Conservation (phyloP, 2,329 filamentous ascomycete genomes). For the Domatiomyces globalis region DNA sequence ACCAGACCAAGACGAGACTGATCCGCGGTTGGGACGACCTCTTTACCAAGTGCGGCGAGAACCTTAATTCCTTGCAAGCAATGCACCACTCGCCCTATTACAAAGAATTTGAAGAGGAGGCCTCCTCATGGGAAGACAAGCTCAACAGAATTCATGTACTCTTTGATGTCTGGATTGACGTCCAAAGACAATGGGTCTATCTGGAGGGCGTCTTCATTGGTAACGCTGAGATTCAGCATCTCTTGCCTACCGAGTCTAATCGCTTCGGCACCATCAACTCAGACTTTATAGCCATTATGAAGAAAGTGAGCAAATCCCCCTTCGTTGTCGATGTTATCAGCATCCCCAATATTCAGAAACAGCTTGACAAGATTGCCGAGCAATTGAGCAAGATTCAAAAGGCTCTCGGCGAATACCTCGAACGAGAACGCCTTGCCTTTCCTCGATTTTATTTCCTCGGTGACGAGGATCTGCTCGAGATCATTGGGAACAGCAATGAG, state of each 20-base stretch:
- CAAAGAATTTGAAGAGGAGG: conserved; percentile 98
- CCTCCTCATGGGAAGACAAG: conserved; percentile 93
- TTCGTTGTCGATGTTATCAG: conserved; percentile 91
- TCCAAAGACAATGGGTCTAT: conserved; percentile 99
- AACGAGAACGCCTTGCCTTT: conserved; percentile 94
- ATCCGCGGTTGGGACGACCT: conserved; percentile 97
- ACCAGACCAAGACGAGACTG: conserved; percentile 94
- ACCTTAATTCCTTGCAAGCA: conserved; percentile 89
- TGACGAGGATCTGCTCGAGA: conserved; percentile 94
- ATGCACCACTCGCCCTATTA: conserved; percentile 99
- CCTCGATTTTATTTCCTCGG: conserved; percentile 99
- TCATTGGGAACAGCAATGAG: conserved; percentile 98
- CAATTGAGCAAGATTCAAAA: conserved; percentile 98
- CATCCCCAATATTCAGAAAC: conserved; percentile 91
- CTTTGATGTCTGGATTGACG: conserved; percentile 99
- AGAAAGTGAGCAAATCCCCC: conserved; percentile 94
- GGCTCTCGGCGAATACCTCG: conserved; percentile 92
- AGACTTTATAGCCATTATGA: conserved; percentile 98
- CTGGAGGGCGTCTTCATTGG: conserved; percentile 97
- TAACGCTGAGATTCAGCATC: conserved; percentile 96
- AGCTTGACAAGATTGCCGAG: conserved; percentile 87
- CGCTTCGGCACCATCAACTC: conserved; percentile 99
- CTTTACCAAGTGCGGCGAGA: conserved; percentile 96
- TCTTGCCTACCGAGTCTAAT: conserved; percentile 89
- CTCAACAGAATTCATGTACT: conserved; percentile 92